Base-by-base conservation (phyloP, 1,139 yeast species). In the Sugiyamaella castrensis region DNA sequence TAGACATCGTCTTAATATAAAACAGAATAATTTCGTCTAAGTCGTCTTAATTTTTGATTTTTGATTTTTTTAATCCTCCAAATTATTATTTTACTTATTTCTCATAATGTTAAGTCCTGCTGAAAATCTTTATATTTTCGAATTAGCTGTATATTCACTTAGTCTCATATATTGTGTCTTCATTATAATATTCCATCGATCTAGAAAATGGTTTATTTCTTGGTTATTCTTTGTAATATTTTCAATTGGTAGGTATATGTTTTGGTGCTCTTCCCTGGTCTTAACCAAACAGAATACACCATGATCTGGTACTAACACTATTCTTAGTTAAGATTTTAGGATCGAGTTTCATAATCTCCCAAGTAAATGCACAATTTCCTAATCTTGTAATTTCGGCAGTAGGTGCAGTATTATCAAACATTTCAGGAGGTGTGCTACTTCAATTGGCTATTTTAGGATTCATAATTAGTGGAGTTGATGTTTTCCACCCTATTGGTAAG, bases 391-490 rank as follows among this genome's bases (percentile, higher is more conserved):
- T 42, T 4, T 10, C 34, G n/a, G 35, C 34, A 29, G 29, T 42
- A 4, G 46, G 46, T 3, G 35, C 46, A 8, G 35, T 36, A 10
- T 10, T 42, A 10, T 42, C 46, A 10, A 42, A 42, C 31, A 35
- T 42, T 29, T 40, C 15, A 2, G 38, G 29, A 2, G 29, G 35
- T 15, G 46, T 28, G 10, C 31, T 27, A 5, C 28, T 42, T 13
- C 46, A 42, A 27, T 35, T 42, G 40, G 29, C 36, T 2, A 28
- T 42, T 13, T 29, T 42, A 16, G 46, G 46, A 2, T 42, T 42
- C 31, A 28, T 42, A 8, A 16, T 16, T n/a, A 29, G 35, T 29
- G 46, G 46, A 29, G 27, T 42, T 11, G 31, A 15, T 15, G 29
- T 29, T 28, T 28, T 35, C 6, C 24, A 19, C 24, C 5, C 24